Base-by-base conservation (phyloP, 306 rosid genomes). In the Macrotyloma uniflorum region DNA sequence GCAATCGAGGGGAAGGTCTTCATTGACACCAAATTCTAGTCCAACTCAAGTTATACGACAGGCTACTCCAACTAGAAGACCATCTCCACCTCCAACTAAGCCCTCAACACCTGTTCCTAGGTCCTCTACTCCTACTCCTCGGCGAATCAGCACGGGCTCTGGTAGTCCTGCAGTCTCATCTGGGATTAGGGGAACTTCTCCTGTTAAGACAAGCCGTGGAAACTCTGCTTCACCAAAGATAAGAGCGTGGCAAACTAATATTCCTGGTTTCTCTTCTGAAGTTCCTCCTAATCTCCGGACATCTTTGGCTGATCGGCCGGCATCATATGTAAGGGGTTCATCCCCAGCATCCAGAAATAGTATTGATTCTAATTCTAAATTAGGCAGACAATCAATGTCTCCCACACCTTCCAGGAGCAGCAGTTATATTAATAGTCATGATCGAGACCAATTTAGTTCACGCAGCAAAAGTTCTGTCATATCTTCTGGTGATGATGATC, bases 241-340 rank as follows among this genome's bases (percentile, higher is more conserved):
- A 75, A 87, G 86, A 65, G 89, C 97, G 42, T 93, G 97, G 97
- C 96, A 93, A 85, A 77, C 92, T 33, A 90, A 89, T 82, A 93
- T 93, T 83, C 93, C 91, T 19, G 97, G 93, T 70, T 89, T 93
- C 81, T 85, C 97, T 80, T 79, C 93, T 38, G 93, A 93, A 28
- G 87, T 89, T 73, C 97, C 97, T 77, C 93, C 96, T 8, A 93
- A 93, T 82, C 97, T 93, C 10, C 91, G 93, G 5, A 90, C 93
- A 70, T 93, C 97, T 77, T 86, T 90, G 79, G 92, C 91, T 69
- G 96, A 93, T 80, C 88, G 91, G 23, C 97, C 97, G 14, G 92
- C 93, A 73, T 85, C 91, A 9, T 93, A 93, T 80, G 96, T 90
- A 68, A 89, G 96, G 82, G 96, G 96, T 33, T 90, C 96, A 36